Conservation (phyloP, 2,329 filamentous ascomycete genomes). For the Pseudocercospora ulei region DNA sequence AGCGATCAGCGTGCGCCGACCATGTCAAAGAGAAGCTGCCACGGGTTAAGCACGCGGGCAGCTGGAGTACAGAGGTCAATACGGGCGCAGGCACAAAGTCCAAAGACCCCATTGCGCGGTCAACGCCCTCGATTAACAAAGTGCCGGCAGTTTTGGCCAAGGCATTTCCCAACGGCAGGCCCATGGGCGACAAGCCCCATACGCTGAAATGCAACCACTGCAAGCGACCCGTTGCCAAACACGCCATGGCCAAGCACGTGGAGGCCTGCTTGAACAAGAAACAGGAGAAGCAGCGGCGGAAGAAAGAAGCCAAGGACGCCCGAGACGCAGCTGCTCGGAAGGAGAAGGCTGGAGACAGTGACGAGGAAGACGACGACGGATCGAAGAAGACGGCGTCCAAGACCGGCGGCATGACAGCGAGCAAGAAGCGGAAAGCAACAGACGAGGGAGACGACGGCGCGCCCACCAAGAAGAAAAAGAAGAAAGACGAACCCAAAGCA, state of each 20-base stretch:
- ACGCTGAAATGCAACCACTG: conserved; percentile 82
- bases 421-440: conserved; percentile 41
- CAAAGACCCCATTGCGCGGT: conserved; percentile 16
- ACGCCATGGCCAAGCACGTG: conserved; percentile 67
- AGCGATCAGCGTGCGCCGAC: conserved; percentile 21
- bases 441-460: conserved; percentile 58
- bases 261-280: conserved; percentile 75
- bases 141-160: conserved; percentile 68
- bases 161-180: conserved; percentile 70
- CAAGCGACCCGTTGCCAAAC: conserved; percentile 74
- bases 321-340: conserved; percentile 44
- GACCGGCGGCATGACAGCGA: conserved; percentile 29
- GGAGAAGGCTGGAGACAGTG: conserved; percentile 36
- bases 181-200: conserved; percentile 69
- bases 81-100: conserved; percentile 24
- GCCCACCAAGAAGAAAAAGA: conserved; percentile 77
- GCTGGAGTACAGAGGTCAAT: conserved; percentile 30
- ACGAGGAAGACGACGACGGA: conserved; percentile 34
- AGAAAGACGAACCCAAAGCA: conserved; percentile 37
- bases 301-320: conserved; percentile 54
- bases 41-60: conserved; percentile 31
- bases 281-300: conserved; percentile 53
- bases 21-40: conserved; percentile 29
- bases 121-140: conserved; percentile 40
- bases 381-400: conserved; percentile 29